phyloP scores from a whole-genome alignment of 352 stramenopile species.

The Globisporangium emineosum region DNA sequence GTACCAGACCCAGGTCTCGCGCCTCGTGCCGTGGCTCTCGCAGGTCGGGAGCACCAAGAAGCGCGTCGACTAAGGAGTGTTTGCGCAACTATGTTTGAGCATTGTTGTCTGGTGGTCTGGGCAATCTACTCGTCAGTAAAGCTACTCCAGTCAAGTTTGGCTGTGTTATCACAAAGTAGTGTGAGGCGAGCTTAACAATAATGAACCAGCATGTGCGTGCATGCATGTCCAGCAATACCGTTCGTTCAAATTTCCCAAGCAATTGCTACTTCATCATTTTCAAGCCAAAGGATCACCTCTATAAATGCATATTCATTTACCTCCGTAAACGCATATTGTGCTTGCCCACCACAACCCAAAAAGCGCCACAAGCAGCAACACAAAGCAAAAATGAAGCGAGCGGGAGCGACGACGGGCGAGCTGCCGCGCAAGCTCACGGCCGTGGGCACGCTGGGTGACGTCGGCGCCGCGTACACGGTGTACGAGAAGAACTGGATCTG shows the following conservation, averaged over 20 bases:
- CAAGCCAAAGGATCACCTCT: too few species aligned
- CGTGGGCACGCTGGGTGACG: conserved; percentile 78
- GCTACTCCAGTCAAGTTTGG: too few species aligned
- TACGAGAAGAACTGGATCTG: conserved; percentile 91
- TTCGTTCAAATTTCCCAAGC: too few species aligned
- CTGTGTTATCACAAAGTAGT: too few species aligned
- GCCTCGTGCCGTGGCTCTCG: conserved; percentile 57
- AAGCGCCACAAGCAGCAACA: too few species aligned
- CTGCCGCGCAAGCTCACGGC: conserved; percentile 63
- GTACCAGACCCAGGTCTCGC: conserved; percentile 81
- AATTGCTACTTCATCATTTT: too few species aligned
- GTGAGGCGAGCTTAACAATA: too few species aligned
- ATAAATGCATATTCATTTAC: not conserved
- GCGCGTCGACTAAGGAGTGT: conserved; percentile 1
- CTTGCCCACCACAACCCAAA: not conserved
- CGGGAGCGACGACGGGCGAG: conserved; percentile 15
- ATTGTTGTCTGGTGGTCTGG: not conserved
- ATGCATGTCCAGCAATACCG: too few species aligned
- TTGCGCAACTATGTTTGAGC: not conserved
- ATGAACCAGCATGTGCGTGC: too few species aligned
- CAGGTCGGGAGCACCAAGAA: conserved; percentile 12
- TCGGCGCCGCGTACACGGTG: conserved; percentile 85
- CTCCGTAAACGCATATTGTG: not conserved
- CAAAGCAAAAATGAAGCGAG: conserved; percentile 18
- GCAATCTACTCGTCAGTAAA: too few species aligned